Evolutionary conservation across 305 asterid species (phyloP), one percentile per base, ranked within the genome.

Genomic region (Plantago lanceolata): DNA sequence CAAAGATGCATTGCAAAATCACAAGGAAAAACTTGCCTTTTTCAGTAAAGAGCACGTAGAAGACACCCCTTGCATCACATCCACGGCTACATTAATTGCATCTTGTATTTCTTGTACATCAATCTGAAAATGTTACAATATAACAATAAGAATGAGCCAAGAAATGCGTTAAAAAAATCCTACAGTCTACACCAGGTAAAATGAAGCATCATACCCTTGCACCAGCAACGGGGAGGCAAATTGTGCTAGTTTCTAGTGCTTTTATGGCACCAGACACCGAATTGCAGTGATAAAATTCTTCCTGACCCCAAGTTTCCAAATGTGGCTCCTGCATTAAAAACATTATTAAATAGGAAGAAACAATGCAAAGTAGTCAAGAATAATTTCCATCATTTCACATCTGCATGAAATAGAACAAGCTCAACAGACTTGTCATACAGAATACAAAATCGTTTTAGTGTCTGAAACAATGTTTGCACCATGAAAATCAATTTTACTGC

Each of bases 61-160:
- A 73, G 84, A 75, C 66, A 80, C 82, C 55, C 82, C 77, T 75
- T 85, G 87, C 87, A 85, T 82, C 65, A 79, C 69, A 40, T 85
- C 89, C 60, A 82, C 82, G 35, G 85, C 85, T 37, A 85, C 82
- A 68, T 67, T 69, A 66, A 85, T 78, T 52, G 87, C 87, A 61
- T 78, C 84, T 76, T 83, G 79, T 40, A 85, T 67, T 66, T 70
- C 64, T 51, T 60, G 81, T 67, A 71, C 76, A 73, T 82, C 85
- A 57, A 77, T 87, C 92, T 85, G 84, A 65, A 73, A 57, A 69
- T 57, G 49, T 28, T 47, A 16, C 40, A 56, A 70, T 47, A 15
- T 8, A 33, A 57, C n/a, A 50, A n/a, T 51, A 53, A 40, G 29
- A 16, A 54, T 57, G 18, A 29, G 48, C 35, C 19, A 16, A 40